phyloP scores from a whole-genome alignment of 768 basidiomycete species.

The Tylopilus subfusipes region DNA sequence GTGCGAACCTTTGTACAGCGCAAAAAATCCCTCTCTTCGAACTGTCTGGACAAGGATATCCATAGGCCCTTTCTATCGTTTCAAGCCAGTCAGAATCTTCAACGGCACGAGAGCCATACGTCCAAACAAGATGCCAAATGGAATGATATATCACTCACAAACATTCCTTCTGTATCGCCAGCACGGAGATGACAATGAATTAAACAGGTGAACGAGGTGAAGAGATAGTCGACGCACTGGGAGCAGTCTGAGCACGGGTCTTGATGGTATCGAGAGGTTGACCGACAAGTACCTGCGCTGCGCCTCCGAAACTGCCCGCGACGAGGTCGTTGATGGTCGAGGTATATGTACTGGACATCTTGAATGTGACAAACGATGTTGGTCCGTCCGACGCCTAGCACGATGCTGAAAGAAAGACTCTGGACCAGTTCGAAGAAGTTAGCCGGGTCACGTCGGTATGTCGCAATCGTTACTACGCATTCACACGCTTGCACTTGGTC shows the following conservation, averaged over 20 bases:
- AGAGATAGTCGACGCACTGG: constrained; percentile 50
- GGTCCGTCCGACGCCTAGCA: background rate
- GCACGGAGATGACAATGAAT: constrained; percentile 2
- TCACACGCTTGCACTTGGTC: too few relatives aligned
- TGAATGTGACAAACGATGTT: background rate
- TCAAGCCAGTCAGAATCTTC: background rate
- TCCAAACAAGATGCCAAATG: background rate
- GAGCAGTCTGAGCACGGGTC: constrained; percentile 83
- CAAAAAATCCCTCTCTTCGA: constrained; percentile 84
- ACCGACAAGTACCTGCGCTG: constrained; percentile 91
- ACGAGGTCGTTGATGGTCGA: constrained; percentile 77
- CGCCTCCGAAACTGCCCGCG: constrained; percentile 89
- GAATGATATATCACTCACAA: constrained; percentile 61
- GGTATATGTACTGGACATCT: constrained; percentile 32
- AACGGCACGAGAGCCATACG: background rate
- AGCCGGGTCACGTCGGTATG: background rate
- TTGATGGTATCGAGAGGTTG: constrained; percentile 89
- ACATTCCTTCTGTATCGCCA: constrained; percentile 66
- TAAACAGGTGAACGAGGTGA: background rate
- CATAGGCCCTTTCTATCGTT: constrained; percentile 80
- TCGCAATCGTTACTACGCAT: background rate
- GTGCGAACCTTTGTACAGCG: constrained; percentile 83
- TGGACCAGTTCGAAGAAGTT: background rate
- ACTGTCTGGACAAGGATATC: constrained; percentile 84
- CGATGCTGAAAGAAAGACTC: background rate